phyloP scores from a whole-genome alignment of 1,139 yeast genomes.

The Yamadazyma dendronema region DNA sequence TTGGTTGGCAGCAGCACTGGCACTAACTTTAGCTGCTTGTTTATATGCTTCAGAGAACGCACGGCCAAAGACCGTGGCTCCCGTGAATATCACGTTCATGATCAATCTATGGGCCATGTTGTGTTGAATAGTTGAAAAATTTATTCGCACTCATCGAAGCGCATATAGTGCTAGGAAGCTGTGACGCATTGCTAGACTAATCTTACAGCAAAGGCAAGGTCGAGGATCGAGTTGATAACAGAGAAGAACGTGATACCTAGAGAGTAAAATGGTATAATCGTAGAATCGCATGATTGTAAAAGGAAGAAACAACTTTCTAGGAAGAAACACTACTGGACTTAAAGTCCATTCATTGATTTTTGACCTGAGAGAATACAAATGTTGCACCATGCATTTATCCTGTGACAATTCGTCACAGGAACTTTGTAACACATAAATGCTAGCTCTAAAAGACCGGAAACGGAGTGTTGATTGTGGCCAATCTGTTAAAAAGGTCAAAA shows the following conservation, averaged over 20 bases:
- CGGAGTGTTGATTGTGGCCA: conserved; percentile 69
- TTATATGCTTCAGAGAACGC: conserved; percentile 97
- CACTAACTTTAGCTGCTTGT: conserved; percentile 89
- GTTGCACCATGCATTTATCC: conserved; percentile 52
- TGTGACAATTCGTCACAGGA: conserved; percentile 10
- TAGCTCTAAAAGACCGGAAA: conserved; percentile 73
- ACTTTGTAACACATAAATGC: conserved; percentile 21
- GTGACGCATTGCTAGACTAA: too few relatives aligned
- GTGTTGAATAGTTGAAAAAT: background rate
- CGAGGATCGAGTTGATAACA: background rate
- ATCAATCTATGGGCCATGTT: conserved; percentile 84
- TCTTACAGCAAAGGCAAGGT: too few relatives aligned
- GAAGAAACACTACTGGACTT: too few relatives aligned
- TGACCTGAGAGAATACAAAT: conserved; percentile 14
- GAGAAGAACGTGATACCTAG: too few relatives aligned
- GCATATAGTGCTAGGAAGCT: too few relatives aligned
- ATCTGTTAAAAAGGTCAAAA: conserved; percentile 59
- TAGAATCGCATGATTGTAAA: too few relatives aligned
- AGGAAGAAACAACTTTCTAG: too few relatives aligned
- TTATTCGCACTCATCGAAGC: background rate
- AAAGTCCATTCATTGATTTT: too few relatives aligned
- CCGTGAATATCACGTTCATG: conserved; percentile 87
- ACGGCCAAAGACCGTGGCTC: conserved; percentile 92
- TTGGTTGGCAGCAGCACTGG: conserved; percentile 55
- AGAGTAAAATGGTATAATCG: too few relatives aligned